A percentile compares a stretch with the other conserved stretches of the same genome.
phyloP scores from a whole-genome alignment of 805 yeast species.

The Wickerhamiella lipophila region DNA sequence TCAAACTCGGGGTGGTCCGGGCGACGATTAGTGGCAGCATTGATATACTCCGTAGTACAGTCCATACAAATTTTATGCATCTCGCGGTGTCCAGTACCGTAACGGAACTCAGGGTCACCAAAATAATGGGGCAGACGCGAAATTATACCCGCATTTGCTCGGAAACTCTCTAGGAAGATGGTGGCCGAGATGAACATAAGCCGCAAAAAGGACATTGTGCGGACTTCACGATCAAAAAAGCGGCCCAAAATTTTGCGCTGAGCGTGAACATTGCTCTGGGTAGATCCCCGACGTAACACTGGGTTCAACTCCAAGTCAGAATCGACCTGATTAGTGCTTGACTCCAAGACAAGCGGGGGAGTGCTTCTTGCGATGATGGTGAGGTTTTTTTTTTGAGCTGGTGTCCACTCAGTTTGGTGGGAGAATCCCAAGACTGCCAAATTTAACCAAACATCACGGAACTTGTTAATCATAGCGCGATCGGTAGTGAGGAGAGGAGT shows the following conservation, averaged over 20 bases:
- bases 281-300: constrained; percentile 77
- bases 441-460: constrained; percentile 90
- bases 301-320: constrained; percentile 87
- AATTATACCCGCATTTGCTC: constrained; percentile 72
- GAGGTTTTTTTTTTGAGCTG: constrained; percentile 37
- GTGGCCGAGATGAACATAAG: constrained; percentile 81
- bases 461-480: constrained; percentile 42
- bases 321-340: constrained; percentile 71
- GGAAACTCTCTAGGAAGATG: constrained; percentile 58
- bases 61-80: constrained; percentile 53
- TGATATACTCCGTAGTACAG: constrained; percentile 46
- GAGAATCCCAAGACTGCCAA: constrained; percentile 82
- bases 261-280: constrained; percentile 62
- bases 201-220: constrained; percentile 36
- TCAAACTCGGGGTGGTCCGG: constrained; percentile 46
- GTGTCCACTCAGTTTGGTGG: constrained; percentile 35
- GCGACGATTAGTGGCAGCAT: constrained; percentile 32
- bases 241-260: constrained; percentile 50
- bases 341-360: constrained; percentile 77
- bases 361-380: constrained; percentile 69
- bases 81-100: constrained; percentile 52
- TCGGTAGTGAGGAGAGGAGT: constrained; percentile 34
- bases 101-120: constrained; percentile 70
- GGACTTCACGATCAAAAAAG: constrained; percentile 9
- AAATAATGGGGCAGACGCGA: constrained; percentile 65